These are phyloP conservation scores for Tetrapisispora pingtungensis DNA, from an alignment of 805 yeast genomes.

Conservation along the genomic window DNA sequence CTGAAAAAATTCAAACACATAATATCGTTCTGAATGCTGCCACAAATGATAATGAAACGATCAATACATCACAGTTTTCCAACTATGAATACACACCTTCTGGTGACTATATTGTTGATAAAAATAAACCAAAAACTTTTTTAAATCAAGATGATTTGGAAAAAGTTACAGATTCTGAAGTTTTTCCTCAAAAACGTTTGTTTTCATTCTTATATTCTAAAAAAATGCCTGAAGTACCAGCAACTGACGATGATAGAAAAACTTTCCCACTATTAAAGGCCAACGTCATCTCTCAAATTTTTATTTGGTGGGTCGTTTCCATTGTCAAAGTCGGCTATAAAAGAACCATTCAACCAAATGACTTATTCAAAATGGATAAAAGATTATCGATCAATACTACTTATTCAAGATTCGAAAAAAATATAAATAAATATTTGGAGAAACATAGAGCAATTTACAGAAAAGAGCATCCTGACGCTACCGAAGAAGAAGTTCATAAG, in stretches of 20 bases:
- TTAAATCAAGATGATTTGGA: slow-evolving; percentile 28
- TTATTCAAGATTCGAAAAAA: slow-evolving; percentile 29
- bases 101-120: slow-evolving; percentile 21
- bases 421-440: slow-evolving; percentile 28
- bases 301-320: slow-evolving; percentile 64
- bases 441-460: slow-evolving; percentile 27
- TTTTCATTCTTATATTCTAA: slow-evolving; percentile 43
- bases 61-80: not conserved
- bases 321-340: slow-evolving; percentile 58
- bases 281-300: slow-evolving; percentile 35
- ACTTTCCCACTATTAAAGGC: slow-evolving; percentile 38
- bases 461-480: slow-evolving; percentile 27
- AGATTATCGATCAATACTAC: slow-evolving; percentile 35
- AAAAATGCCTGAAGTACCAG: slow-evolving; percentile 41
- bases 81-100: slow-evolving; percentile 7
- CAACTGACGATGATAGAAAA: slow-evolving; percentile 38
- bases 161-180: slow-evolving; percentile 28
- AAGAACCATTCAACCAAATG: slow-evolving; percentile 57
- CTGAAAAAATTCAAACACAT: not conserved
- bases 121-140: slow-evolving; percentile 23
- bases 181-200: slow-evolving; percentile 36
- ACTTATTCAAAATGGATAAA: slow-evolving; percentile 41
- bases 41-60: not conserved
- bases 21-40: not conserved
- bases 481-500: slow-evolving; percentile 32